Conservation (phyloP, 139 green algal species). For the Astrephomene gubernaculifera region DNA sequence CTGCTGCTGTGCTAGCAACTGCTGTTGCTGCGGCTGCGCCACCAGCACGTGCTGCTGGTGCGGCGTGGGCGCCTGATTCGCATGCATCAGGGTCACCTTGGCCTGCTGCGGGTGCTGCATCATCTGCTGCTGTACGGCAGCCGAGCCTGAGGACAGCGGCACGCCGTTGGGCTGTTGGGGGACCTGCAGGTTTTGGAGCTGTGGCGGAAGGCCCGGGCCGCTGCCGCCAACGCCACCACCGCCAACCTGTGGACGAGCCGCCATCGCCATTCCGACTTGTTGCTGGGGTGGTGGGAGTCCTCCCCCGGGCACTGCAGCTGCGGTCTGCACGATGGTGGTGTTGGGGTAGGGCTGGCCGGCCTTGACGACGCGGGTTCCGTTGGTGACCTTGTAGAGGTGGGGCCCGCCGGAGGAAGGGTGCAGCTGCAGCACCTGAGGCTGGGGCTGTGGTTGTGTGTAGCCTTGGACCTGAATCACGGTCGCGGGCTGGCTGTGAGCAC, state of each 20-base stretch:
- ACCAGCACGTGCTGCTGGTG: conserved; percentile 13
- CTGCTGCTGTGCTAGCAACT: not conserved
- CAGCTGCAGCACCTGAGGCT: conserved; percentile 22
- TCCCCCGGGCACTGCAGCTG: not conserved
- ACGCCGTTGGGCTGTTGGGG: not conserved
- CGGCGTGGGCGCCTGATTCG: not conserved
- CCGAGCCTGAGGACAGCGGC: not conserved
- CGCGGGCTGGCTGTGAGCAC: not conserved
- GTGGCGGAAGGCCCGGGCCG: too few species aligned
- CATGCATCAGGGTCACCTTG: not conserved
- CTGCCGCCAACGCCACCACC: too few species aligned
- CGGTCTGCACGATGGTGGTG: conserved; percentile 34
- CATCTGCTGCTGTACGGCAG: not conserved
- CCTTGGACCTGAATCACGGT: conserved; percentile 12
- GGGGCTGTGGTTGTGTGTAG: not conserved
- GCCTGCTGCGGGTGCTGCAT: not conserved
- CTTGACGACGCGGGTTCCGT: conserved; percentile 34
- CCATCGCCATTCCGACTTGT: not conserved
- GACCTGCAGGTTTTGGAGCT: not conserved
- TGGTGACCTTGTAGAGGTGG: conserved; percentile 3
- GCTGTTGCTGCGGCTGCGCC: conserved; percentile 11
- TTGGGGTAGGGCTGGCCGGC: conserved; percentile 42
- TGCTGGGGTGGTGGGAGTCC: too few species aligned
- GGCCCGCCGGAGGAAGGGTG: not conserved
- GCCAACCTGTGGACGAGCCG: too few species aligned